Evolutionary conservation across 2,329 filamentous ascomycete genomes (phyloP).

Genomic region (Fusarium nelsonii): DNA sequence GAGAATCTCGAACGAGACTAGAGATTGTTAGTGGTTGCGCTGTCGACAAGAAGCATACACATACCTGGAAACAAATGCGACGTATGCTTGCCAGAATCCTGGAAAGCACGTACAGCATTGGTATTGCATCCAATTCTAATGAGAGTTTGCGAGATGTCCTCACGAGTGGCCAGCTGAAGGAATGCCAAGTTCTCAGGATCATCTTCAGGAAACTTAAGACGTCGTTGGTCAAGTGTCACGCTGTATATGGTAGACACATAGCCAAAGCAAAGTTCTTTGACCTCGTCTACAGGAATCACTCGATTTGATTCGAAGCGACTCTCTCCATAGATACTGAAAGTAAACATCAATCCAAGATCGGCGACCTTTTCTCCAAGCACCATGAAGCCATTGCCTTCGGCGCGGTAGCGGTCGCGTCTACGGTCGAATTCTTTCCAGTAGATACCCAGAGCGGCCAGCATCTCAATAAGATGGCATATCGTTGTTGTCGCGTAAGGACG

Average conservation of each 20-base stretch:
- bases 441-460: constrained; percentile 66
- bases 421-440: constrained; percentile 71
- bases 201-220: constrained; percentile 55
- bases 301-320: constrained; percentile 63
- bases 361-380: constrained; percentile 60
- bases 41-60: constrained; percentile 4
- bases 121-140: constrained; percentile 66
- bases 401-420: constrained; percentile 63
- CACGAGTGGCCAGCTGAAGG: constrained; percentile 62
- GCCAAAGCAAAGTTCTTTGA: constrained; percentile 69
- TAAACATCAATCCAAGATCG: constrained; percentile 68
- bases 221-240: constrained; percentile 54
- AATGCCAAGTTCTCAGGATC: constrained; percentile 58
- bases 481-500: constrained; percentile 67
- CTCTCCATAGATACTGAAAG: constrained; percentile 64
- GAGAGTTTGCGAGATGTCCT: constrained; percentile 65
- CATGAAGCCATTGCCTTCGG: constrained; percentile 67
- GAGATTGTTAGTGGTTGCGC: constrained; percentile 19
- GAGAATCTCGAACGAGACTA: constrained; percentile 69
- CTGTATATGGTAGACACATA: constrained; percentile 67
- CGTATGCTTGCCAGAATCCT: constrained; percentile 54
- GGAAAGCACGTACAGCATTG: constrained; percentile 62
- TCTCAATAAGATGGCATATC: constrained; percentile 68
- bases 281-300: constrained; percentile 64
- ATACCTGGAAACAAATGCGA: constrained; percentile 65